Base-by-base conservation (phyloP, 176 grass and related monocot species). In the Raddia guianensis region DNA sequence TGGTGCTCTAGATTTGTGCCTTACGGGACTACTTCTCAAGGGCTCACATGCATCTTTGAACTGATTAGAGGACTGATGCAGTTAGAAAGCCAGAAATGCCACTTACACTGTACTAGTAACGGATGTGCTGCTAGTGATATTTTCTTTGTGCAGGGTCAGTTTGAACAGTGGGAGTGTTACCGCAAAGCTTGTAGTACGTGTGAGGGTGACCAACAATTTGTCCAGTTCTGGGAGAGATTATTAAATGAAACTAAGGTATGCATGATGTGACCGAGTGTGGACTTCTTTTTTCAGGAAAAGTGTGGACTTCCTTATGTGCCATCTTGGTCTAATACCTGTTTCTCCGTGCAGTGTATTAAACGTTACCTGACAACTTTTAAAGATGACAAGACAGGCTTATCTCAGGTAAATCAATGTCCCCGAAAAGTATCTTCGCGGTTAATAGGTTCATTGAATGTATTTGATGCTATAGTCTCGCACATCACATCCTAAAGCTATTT, bases 141-240 rank as follows among this genome's bases (percentile, higher is more conserved):
- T 50, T 70, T 58, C 19, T 47, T 58, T 80, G n/a, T 80, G 65
- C 65, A 80, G 78, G 45, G 15, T 63, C 9, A 15, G 34, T 82
- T 51, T 82, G 32, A 21, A 16, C 13, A 33, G 12, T 83, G 49
- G 48, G 47, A 34, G 27, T 33, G 32, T 45, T 83, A 73, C 49
- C 70, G 12, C 70, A 44, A 45, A 11, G 19, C 61, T 33, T 16
- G 49, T 56, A 34, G 20, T 66, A 83, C 35, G 2, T 70, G 65
- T 66, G 61, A 73, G 46, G 44, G 80, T 9, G 58, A 82, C 18
- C 56, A 32, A 42, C 32, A 73, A 53, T 82, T 32, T 53, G 33
- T 73, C 18, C 4, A 53, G 47, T 73, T 82, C 57, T 82, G 57
- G 80, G 68, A 82, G 2, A 72, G 2, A 2, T 9, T 82, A 60